Evolutionary conservation across 352 stramenopile species (phyloP), one percentile per base, ranked within the genome.

Genomic region (Pythium periplocum): DNA sequence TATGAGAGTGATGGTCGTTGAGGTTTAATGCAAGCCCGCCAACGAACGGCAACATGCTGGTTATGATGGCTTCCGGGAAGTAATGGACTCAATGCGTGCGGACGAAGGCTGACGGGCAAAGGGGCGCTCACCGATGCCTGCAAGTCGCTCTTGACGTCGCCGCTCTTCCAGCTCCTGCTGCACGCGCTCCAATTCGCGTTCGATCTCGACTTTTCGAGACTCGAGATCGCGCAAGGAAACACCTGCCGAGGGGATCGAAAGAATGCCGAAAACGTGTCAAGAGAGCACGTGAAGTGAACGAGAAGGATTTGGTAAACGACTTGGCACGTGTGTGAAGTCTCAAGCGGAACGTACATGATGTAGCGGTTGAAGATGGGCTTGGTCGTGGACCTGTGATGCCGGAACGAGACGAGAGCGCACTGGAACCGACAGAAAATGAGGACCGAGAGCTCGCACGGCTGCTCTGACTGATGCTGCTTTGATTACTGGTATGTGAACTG

Each of bases 191-290:
- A 83, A 51, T 46, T 83, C 73, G n/a, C 49, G 53, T 47, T 83
- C 73, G 48, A 88, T 88, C 48, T 82, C 61, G n/a, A 43, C 59
- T 51, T 86, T 88, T 45, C 73, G 75, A 26, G 59, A 53, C 53
- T 88, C 78, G 30, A 88, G 54, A 8, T 81, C 73, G 0, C 69
- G 68, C 33, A 88, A 55, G 7, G 75, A 88, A 8, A 68, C 64
- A 38, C 51, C 77, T 87, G 46, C 17, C 17, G 17, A 26, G 17
- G 17, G 17, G 17, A 26, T 26, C 17, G 17, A 26, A 26, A 26
- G 17, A 26, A 26, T 26, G 17, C 17, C 17, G 17, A 26, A 26
- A 26, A 26, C 17, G 17, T 0, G 36, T 6, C 48, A 42, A 47
- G 4, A 11, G 31, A 45, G n/a, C 3, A 57, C 48, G 5, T 37